Base-by-base conservation (phyloP, 2,329 filamentous ascomycete species). In the Alternaria sp. region DNA sequence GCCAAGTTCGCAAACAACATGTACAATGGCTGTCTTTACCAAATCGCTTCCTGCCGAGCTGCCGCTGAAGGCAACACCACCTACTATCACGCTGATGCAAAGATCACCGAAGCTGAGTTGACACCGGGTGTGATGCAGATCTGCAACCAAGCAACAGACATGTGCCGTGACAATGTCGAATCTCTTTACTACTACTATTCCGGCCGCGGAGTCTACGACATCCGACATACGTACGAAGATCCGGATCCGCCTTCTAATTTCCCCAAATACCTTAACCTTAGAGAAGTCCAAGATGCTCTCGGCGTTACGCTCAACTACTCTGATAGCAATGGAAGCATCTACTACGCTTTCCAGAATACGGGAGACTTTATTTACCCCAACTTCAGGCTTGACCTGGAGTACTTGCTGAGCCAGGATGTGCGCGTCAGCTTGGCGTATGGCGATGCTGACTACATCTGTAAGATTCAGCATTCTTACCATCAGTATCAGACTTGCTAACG, bases 301-400 rank as follows among this genome's bases (percentile, higher is more conserved):
- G 88, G 88, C 11, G 83, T 88, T 1, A 84, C 84, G 7, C 73
- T 89, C 51, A 88, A 89, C 72, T 88, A 81, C 68, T 85, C 86
- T 0, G 77, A 76, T 21, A 86, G 82, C 69, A 65, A 68, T 21
- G 76, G 79, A 7, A 81, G 79, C 8, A 81, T 88, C 11, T 79
- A 82, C 70, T 81, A 73, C 62, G 80, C 79, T 37, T 84, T 85
- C 77, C 81, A 84, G 52, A 76, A 79, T 58, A 82, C 81, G 3
- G 84, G 83, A 41, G 70, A 73, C 29, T 87, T 86, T 62, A 84
- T 88, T 51, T 88, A 87, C 68, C 84, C 85, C 14, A 85, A 85
- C 63, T 84, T 88, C 67, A 79, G 75, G 21, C 63, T 71, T 24
- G 78, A 81, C 56, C 57, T 80, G 10, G 75, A 79, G 56, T 63